Base-by-base conservation (phyloP, 1,284 basidiomycete genomes). In the Cutaneotrichosporon spelunceum region DNA sequence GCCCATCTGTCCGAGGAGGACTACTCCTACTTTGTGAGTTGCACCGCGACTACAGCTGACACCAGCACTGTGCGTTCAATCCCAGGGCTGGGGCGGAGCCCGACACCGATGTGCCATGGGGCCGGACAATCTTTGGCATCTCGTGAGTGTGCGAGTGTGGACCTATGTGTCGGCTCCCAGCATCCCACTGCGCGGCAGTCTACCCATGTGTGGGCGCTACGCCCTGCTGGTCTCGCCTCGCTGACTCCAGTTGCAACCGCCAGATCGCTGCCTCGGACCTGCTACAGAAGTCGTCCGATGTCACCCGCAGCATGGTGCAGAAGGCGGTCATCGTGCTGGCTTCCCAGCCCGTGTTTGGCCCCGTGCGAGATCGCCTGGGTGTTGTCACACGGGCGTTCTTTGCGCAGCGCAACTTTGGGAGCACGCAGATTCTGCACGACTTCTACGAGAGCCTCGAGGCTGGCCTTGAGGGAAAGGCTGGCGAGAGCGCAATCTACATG, bases 281-380 rank as follows among this genome's bases (percentile, higher is more conserved):
- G n/a, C 81, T 93, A 6, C 86, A 88, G 58, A 90, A 90, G 71
- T 86, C 87, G 27, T 83, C 86, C 16, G 93, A 97, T 71, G 92
- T 99, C 10, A 98, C 95, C 7, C 86, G 95, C 21, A 93, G 90
- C 29, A 98, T 89, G 16, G 95, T 99, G 0, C 95, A 99, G 78
- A 99, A 99, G 76, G 95, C 96, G 0, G 90, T 99, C 4, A 91
- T 99, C 0, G 90, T 99, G 2, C 82, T 99, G 36, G 93, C 92
- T 2, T 88, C 88, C 5, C 91, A 91, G 71, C 91, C 91, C 0
- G 84, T 93, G 1, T 95, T 94, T 74, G 78, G 78, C 10, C 75
- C 75, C 9, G 75, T 78, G 63, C 69, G 74, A 45, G 93, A 97
- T 74, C 94, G 93, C 70, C 83, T 99, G 1, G 93, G 94, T n/a